phyloP scores from a whole-genome alignment of 2,329 filamentous ascomycete species.

The Claviceps capensis region DNA sequence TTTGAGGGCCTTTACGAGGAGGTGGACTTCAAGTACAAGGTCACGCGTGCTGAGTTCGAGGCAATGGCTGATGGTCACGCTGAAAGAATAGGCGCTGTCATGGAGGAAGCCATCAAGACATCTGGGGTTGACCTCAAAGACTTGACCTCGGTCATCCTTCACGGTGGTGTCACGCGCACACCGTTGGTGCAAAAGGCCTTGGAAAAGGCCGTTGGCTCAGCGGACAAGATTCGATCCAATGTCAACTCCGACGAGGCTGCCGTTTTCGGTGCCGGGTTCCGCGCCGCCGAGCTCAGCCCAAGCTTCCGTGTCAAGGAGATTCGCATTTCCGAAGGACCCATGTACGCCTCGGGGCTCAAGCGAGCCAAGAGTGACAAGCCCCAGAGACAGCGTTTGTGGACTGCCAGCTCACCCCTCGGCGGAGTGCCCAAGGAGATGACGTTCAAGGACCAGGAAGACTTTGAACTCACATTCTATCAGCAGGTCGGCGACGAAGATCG shows the following conservation, averaged over 20 bases:
- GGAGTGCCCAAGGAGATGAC: constrained; percentile 69
- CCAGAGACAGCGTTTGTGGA: constrained; percentile 73
- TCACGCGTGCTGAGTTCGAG: constrained; percentile 71
- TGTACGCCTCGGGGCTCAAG: constrained; percentile 61
- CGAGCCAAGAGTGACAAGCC: constrained; percentile 57
- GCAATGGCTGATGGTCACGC: constrained; percentile 55
- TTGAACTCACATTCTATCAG: constrained; percentile 69
- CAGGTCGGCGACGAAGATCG: constrained; percentile 45
- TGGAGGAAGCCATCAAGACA: constrained; percentile 60
- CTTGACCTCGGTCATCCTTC: constrained; percentile 81
- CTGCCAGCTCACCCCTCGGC: constrained; percentile 60
- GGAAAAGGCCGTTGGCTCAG: constrained; percentile 56
- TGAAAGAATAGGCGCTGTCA: constrained; percentile 51
- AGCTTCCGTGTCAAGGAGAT: constrained; percentile 99
- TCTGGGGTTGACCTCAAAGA: constrained; percentile 62
- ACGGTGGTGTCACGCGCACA: constrained; percentile 79
- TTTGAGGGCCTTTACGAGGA: constrained; percentile 90
- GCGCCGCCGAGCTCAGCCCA: constrained; percentile 80
- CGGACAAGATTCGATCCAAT: constrained; percentile 76
- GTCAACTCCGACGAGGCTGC: constrained; percentile 96
- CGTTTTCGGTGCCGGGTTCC: constrained; percentile 90
- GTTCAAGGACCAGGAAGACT: constrained; percentile 71
- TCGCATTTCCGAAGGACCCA: constrained; percentile 60
- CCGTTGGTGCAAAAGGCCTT: constrained; percentile 89
- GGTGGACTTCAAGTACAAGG: constrained; percentile 84